Evolutionary conservation across 1,284 basidiomycete genomes (phyloP).

Genomic region (Cystobasidium pallidum): DNA sequence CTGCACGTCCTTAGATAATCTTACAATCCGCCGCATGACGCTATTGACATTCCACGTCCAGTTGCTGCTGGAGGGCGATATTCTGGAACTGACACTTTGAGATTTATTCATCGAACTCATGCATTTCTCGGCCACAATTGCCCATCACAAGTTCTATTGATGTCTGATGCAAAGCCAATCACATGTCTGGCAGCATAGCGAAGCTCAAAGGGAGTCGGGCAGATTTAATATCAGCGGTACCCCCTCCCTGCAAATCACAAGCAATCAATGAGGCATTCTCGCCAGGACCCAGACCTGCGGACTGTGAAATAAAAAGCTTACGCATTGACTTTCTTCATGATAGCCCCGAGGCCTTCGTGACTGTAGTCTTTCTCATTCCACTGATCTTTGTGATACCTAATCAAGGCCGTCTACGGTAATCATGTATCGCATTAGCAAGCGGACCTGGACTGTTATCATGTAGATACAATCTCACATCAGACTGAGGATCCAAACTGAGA

Average conservation of each 20-base stretch:
- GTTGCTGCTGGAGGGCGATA: too few species aligned
- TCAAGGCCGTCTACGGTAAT: slow-evolving; percentile 7
- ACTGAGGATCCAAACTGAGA: slow-evolving; percentile 10
- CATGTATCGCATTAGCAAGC: background rate
- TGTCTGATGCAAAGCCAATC: too few species aligned
- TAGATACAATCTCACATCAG: background rate
- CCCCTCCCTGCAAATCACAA: background rate
- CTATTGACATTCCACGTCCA: too few species aligned
- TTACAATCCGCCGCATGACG: too few species aligned
- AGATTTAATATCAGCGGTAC: slow-evolving; percentile 23
- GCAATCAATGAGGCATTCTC: too few species aligned
- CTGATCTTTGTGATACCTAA: slow-evolving; percentile 42
- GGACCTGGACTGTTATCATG: background rate
- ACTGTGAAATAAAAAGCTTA: too few species aligned
- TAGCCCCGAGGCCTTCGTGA: slow-evolving; percentile 27
- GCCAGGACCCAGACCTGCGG: too few species aligned
- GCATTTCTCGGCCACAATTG: background rate
- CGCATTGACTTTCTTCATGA: slow-evolving; percentile 38
- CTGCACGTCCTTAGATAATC: background rate
- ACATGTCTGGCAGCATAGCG: too few species aligned
- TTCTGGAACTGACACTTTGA: too few species aligned
- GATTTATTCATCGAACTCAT: too few species aligned
- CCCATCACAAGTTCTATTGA: too few species aligned
- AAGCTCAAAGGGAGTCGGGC: slow-evolving; percentile 36
- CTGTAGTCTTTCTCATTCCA: slow-evolving; percentile 43